Conservation (phyloP, 2,329 filamentous ascomycete species). For the Pseudogymnoascus sp. region DNA sequence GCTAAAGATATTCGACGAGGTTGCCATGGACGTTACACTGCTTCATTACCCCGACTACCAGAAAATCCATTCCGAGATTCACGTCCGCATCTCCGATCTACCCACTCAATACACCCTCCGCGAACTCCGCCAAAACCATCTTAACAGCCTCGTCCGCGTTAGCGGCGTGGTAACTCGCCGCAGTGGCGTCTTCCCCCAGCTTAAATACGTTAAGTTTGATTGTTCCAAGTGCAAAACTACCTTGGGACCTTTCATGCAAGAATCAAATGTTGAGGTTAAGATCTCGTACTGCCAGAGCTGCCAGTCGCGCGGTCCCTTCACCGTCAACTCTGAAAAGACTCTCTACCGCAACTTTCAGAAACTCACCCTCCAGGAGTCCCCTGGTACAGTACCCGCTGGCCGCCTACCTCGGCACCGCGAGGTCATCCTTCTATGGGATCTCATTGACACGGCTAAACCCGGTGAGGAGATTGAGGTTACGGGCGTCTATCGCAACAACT, state of each 20-base stretch:
- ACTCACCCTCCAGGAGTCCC: constrained; percentile 91
- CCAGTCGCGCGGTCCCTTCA: constrained; percentile 91
- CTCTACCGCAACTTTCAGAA: constrained; percentile 99
- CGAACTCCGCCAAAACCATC: constrained; percentile 86
- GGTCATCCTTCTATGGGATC: constrained; percentile 90
- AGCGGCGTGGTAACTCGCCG: constrained; percentile 91
- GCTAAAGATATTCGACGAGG: constrained; percentile 90
- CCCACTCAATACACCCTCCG: constrained; percentile 92
- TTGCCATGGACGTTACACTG: constrained; percentile 91
- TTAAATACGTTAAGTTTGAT: constrained; percentile 98
- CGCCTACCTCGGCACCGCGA: constrained; percentile 88
- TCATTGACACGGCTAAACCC: constrained; percentile 94
- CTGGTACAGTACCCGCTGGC: constrained; percentile 91
- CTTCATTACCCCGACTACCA: constrained; percentile 97
- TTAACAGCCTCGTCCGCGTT: constrained; percentile 92
- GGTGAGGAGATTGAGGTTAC: constrained; percentile 97
- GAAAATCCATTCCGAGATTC: constrained; percentile 93
- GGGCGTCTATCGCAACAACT: constrained; percentile 96
- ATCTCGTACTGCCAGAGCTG: constrained; percentile 95
- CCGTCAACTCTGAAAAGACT: constrained; percentile 91
- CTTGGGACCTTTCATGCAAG: constrained; percentile 92
- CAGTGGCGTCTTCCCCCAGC: constrained; percentile 90
- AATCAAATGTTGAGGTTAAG: constrained; percentile 93
- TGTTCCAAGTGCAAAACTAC: constrained; percentile 89
- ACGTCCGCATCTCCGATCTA: constrained; percentile 91